phyloP scores from a whole-genome alignment of 139 green algal species.

The Tetradesmus lagerheimii region DNA sequence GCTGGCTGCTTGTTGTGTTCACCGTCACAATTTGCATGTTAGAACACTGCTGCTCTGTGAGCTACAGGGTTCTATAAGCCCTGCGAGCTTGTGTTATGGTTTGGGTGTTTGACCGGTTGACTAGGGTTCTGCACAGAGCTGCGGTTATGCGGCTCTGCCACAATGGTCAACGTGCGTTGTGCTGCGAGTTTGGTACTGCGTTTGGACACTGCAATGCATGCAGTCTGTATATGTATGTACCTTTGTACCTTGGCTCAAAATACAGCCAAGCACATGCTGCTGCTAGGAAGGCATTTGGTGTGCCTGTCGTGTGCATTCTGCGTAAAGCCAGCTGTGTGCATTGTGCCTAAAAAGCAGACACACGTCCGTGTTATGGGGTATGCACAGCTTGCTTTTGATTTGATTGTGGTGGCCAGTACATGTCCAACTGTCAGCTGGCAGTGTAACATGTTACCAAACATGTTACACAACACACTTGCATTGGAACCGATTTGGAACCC shows the following conservation, averaged over 20 bases:
- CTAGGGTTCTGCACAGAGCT: background rate
- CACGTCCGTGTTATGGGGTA: too few relatives aligned
- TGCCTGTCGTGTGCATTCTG: too few relatives aligned
- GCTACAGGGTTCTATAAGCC: background rate
- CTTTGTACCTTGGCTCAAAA: background rate
- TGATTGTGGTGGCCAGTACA: background rate
- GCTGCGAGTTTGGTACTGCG: background rate
- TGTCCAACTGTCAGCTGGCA: background rate
- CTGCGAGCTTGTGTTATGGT: background rate
- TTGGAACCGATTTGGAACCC: background rate
- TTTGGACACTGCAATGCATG: background rate
- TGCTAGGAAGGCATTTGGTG: too few relatives aligned
- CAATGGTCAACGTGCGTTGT: background rate
- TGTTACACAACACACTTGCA: background rate
- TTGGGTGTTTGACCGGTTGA: background rate
- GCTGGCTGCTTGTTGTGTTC: background rate
- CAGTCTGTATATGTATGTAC: background rate
- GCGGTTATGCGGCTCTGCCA: too few relatives aligned
- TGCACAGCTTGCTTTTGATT: too few relatives aligned
- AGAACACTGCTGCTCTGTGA: too few relatives aligned
- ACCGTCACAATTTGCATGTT: background rate
- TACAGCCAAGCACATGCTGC: background rate
- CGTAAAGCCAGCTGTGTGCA: too few relatives aligned
- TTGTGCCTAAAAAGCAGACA: too few relatives aligned
- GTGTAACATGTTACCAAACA: background rate